These are phyloP conservation scores for Zymoseptoria ardabiliae DNA, from an alignment of 2,329 filamentous ascomycete genomes.

Conservation along the genomic window DNA sequence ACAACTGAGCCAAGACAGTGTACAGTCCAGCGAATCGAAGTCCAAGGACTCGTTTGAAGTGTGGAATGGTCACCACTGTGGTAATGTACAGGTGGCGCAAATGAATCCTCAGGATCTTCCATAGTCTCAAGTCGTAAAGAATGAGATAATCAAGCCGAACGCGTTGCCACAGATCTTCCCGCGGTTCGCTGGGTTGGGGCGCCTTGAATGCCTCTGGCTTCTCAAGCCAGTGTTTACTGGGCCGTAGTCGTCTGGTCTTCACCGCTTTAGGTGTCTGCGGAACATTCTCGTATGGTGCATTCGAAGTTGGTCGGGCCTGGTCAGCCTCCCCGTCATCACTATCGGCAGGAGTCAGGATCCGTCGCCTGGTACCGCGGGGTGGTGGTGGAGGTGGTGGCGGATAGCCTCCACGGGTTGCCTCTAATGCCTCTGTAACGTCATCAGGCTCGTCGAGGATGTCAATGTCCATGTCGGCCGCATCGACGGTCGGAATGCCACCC, in stretches of 20 bases:
- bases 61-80: constrained; percentile 87
- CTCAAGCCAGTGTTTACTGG: constrained; percentile 78
- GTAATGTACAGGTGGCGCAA: constrained; percentile 91
- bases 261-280: constrained; percentile 66
- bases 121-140: constrained; percentile 87
- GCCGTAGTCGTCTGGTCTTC: constrained; percentile 48
- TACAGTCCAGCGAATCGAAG: constrained; percentile 93
- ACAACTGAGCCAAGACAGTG: constrained; percentile 85
- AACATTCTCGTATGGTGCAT: constrained; percentile 48
- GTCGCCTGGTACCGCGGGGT: constrained; percentile 17
- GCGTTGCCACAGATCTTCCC: constrained; percentile 82
- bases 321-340: constrained; percentile 37
- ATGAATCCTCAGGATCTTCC: constrained; percentile 90
- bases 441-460: constrained; percentile 43
- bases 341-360: constrained; percentile 24
- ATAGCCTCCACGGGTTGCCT: constrained; percentile 72
- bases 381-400: constrained; percentile 54
- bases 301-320: constrained; percentile 37
- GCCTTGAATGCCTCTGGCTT: constrained; percentile 59
- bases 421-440: constrained; percentile 64
- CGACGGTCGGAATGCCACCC: constrained; percentile 14
- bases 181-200: constrained; percentile 48
- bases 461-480: constrained; percentile 44
- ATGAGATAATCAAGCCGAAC: constrained; percentile 91
- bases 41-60: constrained; percentile 91